A percentile compares a stretch with the other conserved stretches of the same genome.
phyloP scores from a whole-genome alignment of 2,329 filamentous ascomycete species.

The Neonectria ditissima region DNA sequence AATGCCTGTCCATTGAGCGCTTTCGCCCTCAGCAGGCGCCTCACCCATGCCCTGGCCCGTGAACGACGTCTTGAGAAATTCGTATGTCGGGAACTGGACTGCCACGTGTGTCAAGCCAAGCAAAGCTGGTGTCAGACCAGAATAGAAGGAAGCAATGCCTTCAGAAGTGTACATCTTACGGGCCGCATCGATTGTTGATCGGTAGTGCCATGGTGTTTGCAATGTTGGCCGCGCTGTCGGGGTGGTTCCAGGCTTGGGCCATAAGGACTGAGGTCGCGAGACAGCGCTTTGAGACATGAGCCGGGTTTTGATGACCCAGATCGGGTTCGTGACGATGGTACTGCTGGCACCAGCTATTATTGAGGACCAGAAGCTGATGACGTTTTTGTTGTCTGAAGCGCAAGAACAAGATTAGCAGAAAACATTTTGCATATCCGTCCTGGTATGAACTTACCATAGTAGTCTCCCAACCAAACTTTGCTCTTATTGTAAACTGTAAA shows the following conservation, averaged over 20 bases:
- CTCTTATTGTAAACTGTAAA: conserved; percentile 95
- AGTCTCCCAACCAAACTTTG: conserved; percentile 77
- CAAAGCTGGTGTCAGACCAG: conserved; percentile 90
- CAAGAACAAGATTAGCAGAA: conserved; percentile 33
- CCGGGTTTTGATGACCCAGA: conserved; percentile 99
- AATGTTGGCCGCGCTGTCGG: conserved; percentile 66
- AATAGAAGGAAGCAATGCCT: conserved; percentile 92
- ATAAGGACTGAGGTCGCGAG: conserved; percentile 56
- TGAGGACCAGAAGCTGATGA: conserved; percentile 89
- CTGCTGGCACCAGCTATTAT: conserved; percentile 92
- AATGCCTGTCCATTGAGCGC: conserved; percentile 84
- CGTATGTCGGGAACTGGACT: conserved; percentile 96
- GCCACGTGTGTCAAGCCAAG: conserved; percentile 94
- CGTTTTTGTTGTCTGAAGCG: conserved; percentile 74
- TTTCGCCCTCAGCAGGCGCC: conserved; percentile 54
- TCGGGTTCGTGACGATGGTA: conserved; percentile 94
- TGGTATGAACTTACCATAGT: conserved; percentile 65
- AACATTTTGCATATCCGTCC: background rate
- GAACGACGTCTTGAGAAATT: conserved; percentile 90
- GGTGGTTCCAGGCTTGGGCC: conserved; percentile 62
- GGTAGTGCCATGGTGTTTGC: conserved; percentile 89
- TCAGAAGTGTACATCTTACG: conserved; percentile 96
- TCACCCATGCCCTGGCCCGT: conserved; percentile 90
- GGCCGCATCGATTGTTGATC: conserved; percentile 88
- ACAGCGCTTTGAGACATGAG: conserved; percentile 90